Percentiles rank a stretch among this genome's conserved stretches.
These are phyloP conservation scores for Dactylellina sp. DNA, from an alignment of 2,329 filamentous ascomycete genomes.

Conservation along the genomic window DNA sequence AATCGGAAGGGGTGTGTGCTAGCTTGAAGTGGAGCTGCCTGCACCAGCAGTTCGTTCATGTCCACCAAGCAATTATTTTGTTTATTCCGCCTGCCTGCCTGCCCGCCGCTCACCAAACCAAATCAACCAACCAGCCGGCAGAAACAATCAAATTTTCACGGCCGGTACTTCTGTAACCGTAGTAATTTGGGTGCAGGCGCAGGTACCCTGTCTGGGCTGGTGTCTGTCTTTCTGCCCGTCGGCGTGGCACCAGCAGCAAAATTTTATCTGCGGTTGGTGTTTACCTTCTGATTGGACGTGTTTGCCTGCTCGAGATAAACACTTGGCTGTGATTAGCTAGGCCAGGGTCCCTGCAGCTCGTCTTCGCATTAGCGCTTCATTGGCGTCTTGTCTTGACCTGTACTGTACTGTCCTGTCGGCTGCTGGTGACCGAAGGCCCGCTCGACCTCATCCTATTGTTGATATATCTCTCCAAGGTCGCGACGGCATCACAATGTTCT, in stretches of 20 bases:
- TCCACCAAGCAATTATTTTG: not conserved
- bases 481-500: not conserved
- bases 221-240: conserved; percentile 18
- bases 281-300: conserved; percentile 56
- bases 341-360: conserved; percentile 37
- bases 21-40: conserved; percentile 35
- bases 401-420: no score
- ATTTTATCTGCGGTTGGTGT: conserved; percentile 38
- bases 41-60: not conserved
- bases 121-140: no score
- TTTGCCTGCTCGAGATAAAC: conserved; percentile 35
- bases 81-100: not conserved
- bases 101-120: no score
- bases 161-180: not conserved
- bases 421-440: no score
- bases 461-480: not conserved
- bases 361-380: no score
- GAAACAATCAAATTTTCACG: not conserved
- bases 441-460: no score
- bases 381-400: no score
- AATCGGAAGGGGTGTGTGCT: not conserved
- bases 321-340: conserved; percentile 27
- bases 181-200: not conserved
- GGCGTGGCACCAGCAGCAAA: conserved; percentile 47
- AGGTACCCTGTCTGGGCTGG: not conserved